These are phyloP conservation scores for Medicago truncatula DNA, from an alignment of 306 rosid genomes.

Conservation along the genomic window DNA sequence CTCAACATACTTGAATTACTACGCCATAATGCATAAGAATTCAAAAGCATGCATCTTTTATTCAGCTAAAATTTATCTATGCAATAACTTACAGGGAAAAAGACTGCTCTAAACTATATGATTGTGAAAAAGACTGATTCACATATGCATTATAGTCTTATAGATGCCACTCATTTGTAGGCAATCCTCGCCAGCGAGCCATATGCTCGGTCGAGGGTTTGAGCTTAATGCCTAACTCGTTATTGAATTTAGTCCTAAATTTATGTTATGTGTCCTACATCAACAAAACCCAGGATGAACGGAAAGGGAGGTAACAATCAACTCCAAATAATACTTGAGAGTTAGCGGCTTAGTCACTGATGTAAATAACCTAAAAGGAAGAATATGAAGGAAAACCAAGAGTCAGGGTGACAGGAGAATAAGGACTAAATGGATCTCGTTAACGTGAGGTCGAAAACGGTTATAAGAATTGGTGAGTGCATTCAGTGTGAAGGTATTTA, in stretches of 20 bases:
- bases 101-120: slow-evolving; percentile 23
- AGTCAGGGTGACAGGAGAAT: neutral
- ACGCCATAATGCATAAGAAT: slow-evolving; percentile 3
- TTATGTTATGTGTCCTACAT: neutral
- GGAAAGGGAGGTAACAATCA: neutral
- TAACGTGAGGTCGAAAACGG: neutral
- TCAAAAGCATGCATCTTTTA: slow-evolving; percentile 25
- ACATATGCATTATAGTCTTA: neutral
- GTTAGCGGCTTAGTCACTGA: neutral
- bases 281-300: neutral
- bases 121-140: slow-evolving; percentile 1
- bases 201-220: slow-evolving; percentile 8
- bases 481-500: slow-evolving; percentile 4
- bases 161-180: neutral
- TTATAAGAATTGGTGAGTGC: neutral
- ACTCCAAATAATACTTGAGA: slow-evolving; percentile 5
- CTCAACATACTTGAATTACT: slow-evolving; percentile 16
- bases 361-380: neutral
- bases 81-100: slow-evolving; percentile 17
- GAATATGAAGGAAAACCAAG: neutral
- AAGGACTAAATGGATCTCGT: neutral
- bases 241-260: slow-evolving; percentile 6
- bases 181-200: slow-evolving; percentile 4
- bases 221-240: slow-evolving; percentile 16
- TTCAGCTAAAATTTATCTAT: slow-evolving; percentile 21